A percentile compares a stretch with the other conserved stretches of the same genome.
phyloP scores from a whole-genome alignment of 495 filamentous ascomycete species.

The Tuber magnatum region DNA sequence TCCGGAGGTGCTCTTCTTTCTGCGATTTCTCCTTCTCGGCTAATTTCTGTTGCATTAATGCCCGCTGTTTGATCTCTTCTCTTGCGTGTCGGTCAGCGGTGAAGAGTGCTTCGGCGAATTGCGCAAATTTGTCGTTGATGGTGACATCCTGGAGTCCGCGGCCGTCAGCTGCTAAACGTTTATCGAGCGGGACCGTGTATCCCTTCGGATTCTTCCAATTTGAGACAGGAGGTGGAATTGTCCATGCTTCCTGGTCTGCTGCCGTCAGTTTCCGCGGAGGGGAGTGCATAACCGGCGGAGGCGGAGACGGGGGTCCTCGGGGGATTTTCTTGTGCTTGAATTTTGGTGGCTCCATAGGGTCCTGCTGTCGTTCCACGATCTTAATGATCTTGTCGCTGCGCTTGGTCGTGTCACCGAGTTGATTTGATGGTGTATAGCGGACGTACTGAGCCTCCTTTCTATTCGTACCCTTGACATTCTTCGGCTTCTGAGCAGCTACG shows the following conservation, averaged over 20 bases:
- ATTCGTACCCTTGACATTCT: constrained; percentile 73
- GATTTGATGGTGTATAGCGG: constrained; percentile 86
- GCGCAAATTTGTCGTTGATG: constrained; percentile 98
- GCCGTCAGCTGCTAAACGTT: constrained; percentile 92
- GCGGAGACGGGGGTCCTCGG: constrained; percentile 83
- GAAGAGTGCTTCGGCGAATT: constrained; percentile 88
- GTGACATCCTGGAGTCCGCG: constrained; percentile 87
- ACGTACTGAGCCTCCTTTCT: constrained; percentile 86
- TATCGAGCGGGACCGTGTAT: constrained; percentile 93
- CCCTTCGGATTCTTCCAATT: constrained; percentile 99
- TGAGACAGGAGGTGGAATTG: constrained; percentile 85
- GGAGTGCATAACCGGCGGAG: constrained; percentile 90
- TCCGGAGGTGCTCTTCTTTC: constrained; percentile 87
- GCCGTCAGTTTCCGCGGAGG: constrained; percentile 92
- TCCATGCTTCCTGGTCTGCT: constrained; percentile 95
- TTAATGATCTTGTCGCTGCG: constrained; percentile 98
- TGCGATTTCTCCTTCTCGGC: constrained; percentile 92
- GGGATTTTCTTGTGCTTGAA: constrained; percentile 99
- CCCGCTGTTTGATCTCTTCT: constrained; percentile 88
- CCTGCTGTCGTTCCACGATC: constrained; percentile 87
- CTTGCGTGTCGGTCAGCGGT: constrained; percentile 90
- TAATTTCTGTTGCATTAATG: constrained; percentile 90
- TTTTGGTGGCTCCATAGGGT: constrained; percentile 97
- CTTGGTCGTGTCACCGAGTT: constrained; percentile 84
- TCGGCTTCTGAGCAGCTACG: constrained; percentile 86